A percentile compares a stretch with the other conserved stretches of the same genome.
Evolutionary conservation across 1,284 basidiomycete species (phyloP).

Genomic region (Cutaneotrichosporon mucoides): DNA sequence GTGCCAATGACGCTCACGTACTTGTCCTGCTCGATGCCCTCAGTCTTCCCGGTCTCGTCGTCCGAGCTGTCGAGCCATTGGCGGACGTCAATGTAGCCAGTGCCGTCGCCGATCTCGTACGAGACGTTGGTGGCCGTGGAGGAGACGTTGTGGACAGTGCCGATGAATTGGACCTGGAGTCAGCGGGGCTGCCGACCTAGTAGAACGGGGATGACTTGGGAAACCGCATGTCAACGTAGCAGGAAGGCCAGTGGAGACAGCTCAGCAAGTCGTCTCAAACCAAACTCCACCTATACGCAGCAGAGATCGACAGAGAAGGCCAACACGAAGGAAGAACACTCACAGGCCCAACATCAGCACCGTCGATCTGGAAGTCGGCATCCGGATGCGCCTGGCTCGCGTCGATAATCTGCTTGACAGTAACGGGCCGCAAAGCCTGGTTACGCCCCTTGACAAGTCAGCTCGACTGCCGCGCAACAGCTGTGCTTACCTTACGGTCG

Average conservation of each 20-base stretch:
- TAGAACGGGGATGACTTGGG: background rate
- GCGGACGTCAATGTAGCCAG: constrained; percentile 79
- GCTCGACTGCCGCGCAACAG: background rate
- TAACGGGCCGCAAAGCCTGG: constrained; percentile 78
- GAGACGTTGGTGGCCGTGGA: constrained; percentile 75
- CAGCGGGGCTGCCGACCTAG: no score
- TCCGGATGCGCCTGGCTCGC: constrained; percentile 81
- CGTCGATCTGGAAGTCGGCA: constrained; percentile 81
- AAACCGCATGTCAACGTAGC: no score
- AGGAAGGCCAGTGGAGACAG: no score
- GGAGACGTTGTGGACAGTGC: constrained; percentile 66
- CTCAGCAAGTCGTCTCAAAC: no score
- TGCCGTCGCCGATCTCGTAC: constrained; percentile 83
- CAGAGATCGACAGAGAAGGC: no score
- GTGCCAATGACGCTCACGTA: constrained; percentile 86
- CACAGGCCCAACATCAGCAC: constrained; percentile 61
- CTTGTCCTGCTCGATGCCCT: constrained; percentile 56
- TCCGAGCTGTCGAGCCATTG: constrained; percentile 76
- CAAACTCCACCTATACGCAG: no score
- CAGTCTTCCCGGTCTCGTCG: constrained; percentile 56
- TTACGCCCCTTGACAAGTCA: constrained; percentile 23
- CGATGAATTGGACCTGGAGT: constrained; percentile 62
- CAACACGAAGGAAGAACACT: no score
- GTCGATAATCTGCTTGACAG: constrained; percentile 70
- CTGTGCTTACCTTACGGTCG: constrained; percentile 17